Evolutionary conservation across 148 eudicot genomes (phyloP), one percentile per base, ranked within the genome.

Genomic region (Camellia granthamiana): DNA sequence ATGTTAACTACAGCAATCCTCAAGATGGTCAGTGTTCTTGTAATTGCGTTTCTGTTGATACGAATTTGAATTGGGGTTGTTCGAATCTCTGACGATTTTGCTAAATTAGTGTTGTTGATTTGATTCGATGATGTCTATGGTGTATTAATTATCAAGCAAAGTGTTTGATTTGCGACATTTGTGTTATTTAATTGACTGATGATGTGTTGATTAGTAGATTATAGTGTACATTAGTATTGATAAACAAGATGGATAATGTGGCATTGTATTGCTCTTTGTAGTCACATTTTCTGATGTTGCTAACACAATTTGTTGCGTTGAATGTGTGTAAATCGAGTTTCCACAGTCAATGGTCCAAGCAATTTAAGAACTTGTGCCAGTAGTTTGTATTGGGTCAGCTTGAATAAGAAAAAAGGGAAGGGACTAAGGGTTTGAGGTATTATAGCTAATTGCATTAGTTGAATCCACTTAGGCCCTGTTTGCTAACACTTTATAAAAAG

Each of bases 1-100:
- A 93, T 62, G 96, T 95, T 59, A 95, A 93, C 81, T 95, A 77
- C 75, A 90, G 85, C 78, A 88, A 70, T 69, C 86, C 95, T 12
- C 88, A 88, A 69, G 98, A 95, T 83, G 98, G 98, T 94, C 7
- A 72, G 80, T 77, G 2, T 77, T 18, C 7, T 64, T 23, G 1
- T 60, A 43, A 41, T 62, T 61, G 47, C 9, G 16, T 23, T 72
- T 49, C 23, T 62, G 3, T 1, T 23, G 78, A 10, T 13, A 38
- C 15, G 0, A 23, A 7, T 83, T 60, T 71, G 30, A 44, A 63
- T 63, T 19, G 9, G 9, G 21, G 19, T 16, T 2, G 44, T 56
- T 44, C 14, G 66, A 46, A 59, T 58, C 3, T 56, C 12, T 9
- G 46, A 43, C 19, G 0, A 13, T 5, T 75, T 43, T 61, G n/a